phyloP scores from a whole-genome alignment of 2,329 filamentous ascomycete genomes.

The Calonectria pseudoturangicola region DNA sequence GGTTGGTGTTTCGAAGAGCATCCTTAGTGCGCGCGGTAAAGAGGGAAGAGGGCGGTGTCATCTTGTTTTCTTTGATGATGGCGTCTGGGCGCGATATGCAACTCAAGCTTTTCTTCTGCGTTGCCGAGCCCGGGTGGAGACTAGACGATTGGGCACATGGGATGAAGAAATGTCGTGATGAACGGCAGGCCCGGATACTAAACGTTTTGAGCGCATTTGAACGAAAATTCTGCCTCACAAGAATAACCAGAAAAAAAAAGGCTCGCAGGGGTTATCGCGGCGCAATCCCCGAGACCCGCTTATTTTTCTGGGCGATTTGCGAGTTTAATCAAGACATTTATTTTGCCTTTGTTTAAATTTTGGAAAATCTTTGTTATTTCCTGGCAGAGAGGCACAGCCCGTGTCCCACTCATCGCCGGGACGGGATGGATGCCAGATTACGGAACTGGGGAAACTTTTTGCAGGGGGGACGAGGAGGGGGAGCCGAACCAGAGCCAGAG shows the following conservation, averaged over 20 bases:
- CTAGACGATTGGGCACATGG: constrained; percentile 4
- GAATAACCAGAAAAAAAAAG: constrained; percentile 11
- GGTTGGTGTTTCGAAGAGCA: constrained; percentile 22
- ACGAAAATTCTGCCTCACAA: constrained; percentile 13
- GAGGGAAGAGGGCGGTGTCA: not conserved
- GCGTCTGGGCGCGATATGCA: constrained; percentile 30
- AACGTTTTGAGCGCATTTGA: not conserved
- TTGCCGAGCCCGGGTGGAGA: constrained; percentile 7
- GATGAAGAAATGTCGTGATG: constrained; percentile 7
- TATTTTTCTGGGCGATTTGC: constrained; percentile 11
- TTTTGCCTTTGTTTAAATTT: constrained; percentile 9
- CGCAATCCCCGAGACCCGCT: constrained; percentile 31
- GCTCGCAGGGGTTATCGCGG: not conserved
- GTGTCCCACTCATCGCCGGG: constrained; percentile 17
- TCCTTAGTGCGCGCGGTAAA: constrained; percentile 1
- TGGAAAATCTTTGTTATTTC: not conserved
- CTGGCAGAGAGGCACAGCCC: constrained; percentile 12
- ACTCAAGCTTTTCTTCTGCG: not conserved
- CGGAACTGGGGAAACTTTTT: constrained; percentile 29
- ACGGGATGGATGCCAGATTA: constrained; percentile 32
- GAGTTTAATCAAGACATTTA: not conserved
- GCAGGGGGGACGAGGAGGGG: constrained; percentile 19
- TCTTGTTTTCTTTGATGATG: constrained; percentile 27
- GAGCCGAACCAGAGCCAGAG: too few relatives aligned
- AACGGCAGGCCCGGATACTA: constrained; percentile 12